These are phyloP conservation scores for Saccharomycopsis microspora DNA, from an alignment of 805 yeast species.

Conservation along the genomic window DNA sequence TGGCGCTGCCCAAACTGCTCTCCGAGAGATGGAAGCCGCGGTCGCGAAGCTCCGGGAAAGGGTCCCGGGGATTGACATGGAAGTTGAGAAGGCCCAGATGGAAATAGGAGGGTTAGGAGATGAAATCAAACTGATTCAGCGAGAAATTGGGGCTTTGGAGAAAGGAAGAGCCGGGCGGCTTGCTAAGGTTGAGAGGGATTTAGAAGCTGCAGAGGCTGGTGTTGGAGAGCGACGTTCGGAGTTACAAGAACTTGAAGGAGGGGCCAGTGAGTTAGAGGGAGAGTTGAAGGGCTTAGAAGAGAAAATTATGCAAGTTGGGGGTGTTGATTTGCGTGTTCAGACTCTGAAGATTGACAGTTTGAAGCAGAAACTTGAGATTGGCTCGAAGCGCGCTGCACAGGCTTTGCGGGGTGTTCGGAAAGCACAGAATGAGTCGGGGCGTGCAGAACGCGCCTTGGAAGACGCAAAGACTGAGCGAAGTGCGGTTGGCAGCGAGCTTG, in stretches of 20 bases:
- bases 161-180: conserved; percentile 15
- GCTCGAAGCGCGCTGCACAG: conserved; percentile 42
- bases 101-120: conserved; percentile 52
- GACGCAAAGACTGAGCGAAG: conserved; percentile 13
- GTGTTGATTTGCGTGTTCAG: conserved; percentile 69
- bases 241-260: conserved; percentile 33
- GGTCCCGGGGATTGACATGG: conserved; percentile 57
- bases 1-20: conserved; percentile 37
- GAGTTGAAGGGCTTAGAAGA: conserved; percentile 56
- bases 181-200: conserved; percentile 23
- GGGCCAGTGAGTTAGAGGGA: conserved; percentile 43
- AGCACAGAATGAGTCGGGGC: conserved; percentile 49
- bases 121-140: conserved; percentile 38
- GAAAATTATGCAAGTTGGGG: conserved; percentile 84
- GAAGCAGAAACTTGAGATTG: conserved; percentile 50
- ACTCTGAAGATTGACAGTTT: conserved; percentile 73
- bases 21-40: conserved; percentile 46
- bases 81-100: conserved; percentile 43
- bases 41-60: conserved; percentile 49
- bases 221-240: conserved; percentile 28
- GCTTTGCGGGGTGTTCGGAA: conserved; percentile 49
- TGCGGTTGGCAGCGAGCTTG: conserved; percentile 21
- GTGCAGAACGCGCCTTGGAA: conserved; percentile 36
- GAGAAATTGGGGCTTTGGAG: conserved; percentile 29
- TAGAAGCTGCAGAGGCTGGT: conserved; percentile 26